Evolutionary conservation across 495 filamentous ascomycete species (phyloP), one percentile per base, ranked within the genome.

Genomic region (Hapsidospora chrysogenum): DNA sequence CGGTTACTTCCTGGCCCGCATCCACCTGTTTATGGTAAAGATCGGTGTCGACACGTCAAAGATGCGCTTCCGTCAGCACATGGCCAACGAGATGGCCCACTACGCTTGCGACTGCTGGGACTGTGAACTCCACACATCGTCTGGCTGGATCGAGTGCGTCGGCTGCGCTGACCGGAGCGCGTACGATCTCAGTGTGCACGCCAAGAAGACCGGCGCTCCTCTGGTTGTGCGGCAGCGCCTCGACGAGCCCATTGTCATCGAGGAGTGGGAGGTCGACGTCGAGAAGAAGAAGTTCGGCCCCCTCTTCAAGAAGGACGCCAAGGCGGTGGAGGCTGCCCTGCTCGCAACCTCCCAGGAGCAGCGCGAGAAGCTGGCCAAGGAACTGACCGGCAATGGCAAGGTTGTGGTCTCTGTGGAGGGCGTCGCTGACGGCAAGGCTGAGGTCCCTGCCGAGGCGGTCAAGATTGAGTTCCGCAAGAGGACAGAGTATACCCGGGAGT

Each of bases 51-150:
- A 87, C 47, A 54, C 57, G 43, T 60, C 49, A 32, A 85, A 85
- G 60, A 61, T 87, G 23, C 78, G 81, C 17, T 87, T 87, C 66
- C 68, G 80, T 32, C 79, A 87, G 52, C 81, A 87, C 55, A 85
- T 87, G 77, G 53, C 76, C 73, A 63, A 85, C 76, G 81, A 61
- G 41, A 61, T 61, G 56, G 80, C 80, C 17, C 81, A 87, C 55
- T 87, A 87, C 51, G 81, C 81, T 32, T 63, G 70, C 32, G 80
- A 85, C 56, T 86, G 81, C 63, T 85, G 79, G 78, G 81, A 87
- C 55, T 79, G 79, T 15, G 81, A 87, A 52, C 63, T 87, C 35
- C 59, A 71, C 33, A 85, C 77, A 22, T 80, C 74, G 46, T 74
- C 78, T 49, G 81, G 81, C 53, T 87, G 81, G 81, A 77, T 85